These are phyloP conservation scores for Epichloe typhina DNA, from an alignment of 2,329 filamentous ascomycete genomes.

Conservation along the genomic window DNA sequence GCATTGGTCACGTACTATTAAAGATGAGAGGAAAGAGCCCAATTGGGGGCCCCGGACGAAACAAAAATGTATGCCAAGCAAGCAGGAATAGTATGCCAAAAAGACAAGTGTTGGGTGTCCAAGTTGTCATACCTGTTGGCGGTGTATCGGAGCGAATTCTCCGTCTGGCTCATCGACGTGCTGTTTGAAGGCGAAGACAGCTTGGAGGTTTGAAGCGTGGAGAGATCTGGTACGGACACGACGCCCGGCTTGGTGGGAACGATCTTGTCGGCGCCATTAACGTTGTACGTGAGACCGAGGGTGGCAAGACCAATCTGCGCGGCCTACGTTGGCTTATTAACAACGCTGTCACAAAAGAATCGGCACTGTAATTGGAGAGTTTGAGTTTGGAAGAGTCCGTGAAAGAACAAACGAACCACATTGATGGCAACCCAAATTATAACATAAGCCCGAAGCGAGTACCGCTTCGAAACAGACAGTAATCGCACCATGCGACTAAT, in stretches of 20 bases:
- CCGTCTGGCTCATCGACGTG: slow-evolving; percentile 6
- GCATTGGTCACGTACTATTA: neutral
- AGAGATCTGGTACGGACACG: slow-evolving; percentile 25
- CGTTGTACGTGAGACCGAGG: slow-evolving; percentile 28
- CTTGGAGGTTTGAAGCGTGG: slow-evolving; percentile 18
- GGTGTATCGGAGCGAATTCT: slow-evolving; percentile 25
- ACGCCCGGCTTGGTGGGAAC: slow-evolving; percentile 20
- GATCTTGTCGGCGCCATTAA: slow-evolving; percentile 22
- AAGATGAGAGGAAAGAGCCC: neutral
- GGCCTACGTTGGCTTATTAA: slow-evolving; percentile 12
- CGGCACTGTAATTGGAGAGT: neutral
- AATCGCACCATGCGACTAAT: slow-evolving; percentile 12
- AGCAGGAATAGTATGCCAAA: no score
- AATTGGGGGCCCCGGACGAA: no score
- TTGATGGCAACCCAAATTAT: slow-evolving; percentile 12
- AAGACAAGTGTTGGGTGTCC: no score
- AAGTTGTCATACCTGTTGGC: slow-evolving; percentile 22
- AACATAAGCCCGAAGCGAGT: slow-evolving; percentile 11
- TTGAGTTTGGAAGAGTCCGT: neutral
- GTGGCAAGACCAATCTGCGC: slow-evolving; percentile 30
- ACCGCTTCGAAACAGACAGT: slow-evolving; percentile 8
- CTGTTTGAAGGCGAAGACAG: slow-evolving; percentile 9
- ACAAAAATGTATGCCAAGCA: no score
- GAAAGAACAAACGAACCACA: slow-evolving; percentile 8
- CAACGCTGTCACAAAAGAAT: neutral